Base-by-base conservation (phyloP, 2,329 filamentous ascomycete genomes). In the Colletotrichum noveboracense region DNA sequence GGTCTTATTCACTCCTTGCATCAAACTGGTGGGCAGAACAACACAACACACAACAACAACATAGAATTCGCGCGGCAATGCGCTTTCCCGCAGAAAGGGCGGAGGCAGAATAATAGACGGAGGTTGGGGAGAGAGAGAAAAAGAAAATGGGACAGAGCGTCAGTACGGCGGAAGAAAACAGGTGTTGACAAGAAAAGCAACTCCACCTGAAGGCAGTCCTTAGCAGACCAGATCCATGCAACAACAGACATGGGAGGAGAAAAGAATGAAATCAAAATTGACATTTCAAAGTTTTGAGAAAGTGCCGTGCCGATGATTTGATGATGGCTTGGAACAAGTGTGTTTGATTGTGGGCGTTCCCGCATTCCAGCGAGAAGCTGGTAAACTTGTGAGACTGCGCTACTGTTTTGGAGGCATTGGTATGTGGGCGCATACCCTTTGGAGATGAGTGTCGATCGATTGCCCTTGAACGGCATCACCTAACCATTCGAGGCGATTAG, bases 1-100 rank as follows among this genome's bases (percentile, higher is more conserved):
- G 71, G 74, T 75, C 66, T 74, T 58, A 75, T 76, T 71, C 74
- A 75, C 74, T 76, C 74, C 52, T 76, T 75, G 74, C 71, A 76
- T 76, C 56, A 52, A 32, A 74, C 52, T 74, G 71, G 61, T 75
- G 66, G 58, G 66, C 52, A 48, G 43, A 52, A 24, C 56, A 48
- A 69, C 18, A 67, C 21, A 68, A 32, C 56, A 72, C 38, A 72
- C 38, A 36, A 28, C 26, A 14, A 55, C 30, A 73, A 24, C 43
- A 74, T 73, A 76, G 73, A 76, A 36, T 65, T 12, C 30, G 70
- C 70, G 70, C 73, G 48, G 70, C 64, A 65, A 75, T 48, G 58
- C 34, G 70, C 70, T 38, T 18, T 38, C 36, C 36, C 16, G 36
- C 36, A 38, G 36, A 38, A 1, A 18, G 36, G 36, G 36, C 5